Evolutionary conservation across 768 basidiomycete species (phyloP).

Genomic region (Boletellus ananas): DNA sequence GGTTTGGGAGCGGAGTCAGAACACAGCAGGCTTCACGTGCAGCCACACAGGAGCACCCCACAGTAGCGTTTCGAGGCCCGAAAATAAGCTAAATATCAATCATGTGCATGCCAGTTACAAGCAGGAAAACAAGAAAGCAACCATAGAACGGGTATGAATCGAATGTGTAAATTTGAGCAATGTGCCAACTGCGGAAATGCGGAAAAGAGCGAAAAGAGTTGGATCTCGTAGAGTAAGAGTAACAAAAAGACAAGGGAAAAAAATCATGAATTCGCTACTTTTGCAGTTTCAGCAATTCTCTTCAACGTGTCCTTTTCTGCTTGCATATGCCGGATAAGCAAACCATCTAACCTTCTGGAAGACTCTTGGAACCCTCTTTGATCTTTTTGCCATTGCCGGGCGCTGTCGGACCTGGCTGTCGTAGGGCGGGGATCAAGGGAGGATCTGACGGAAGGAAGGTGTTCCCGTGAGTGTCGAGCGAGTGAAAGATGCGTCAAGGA

Average conservation of each 20-base stretch:
- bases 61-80: neutral
- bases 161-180: conserved; percentile 6
- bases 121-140: conserved; percentile 13
- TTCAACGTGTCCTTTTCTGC: conserved; percentile 76
- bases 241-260: neutral
- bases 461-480: conserved; percentile 41
- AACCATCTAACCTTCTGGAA: conserved; percentile 65
- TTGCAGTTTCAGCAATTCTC: conserved; percentile 58
- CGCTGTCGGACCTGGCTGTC: conserved; percentile 20
- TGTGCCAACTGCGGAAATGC: conserved; percentile 8
- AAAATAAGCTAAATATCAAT: conserved; percentile 16
- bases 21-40: conserved; percentile 28
- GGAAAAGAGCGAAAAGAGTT: conserved; percentile 3
- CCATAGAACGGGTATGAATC: conserved; percentile 27
- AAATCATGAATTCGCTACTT: conserved; percentile 29
- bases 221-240: conserved; percentile 16
- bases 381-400: conserved; percentile 28
- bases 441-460: conserved; percentile 24
- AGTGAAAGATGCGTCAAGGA: conserved; percentile 31
- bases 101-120: conserved; percentile 29
- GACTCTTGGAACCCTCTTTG: conserved; percentile 49
- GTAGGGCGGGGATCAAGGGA: conserved; percentile 13
- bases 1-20: conserved; percentile 34
- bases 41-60: conserved; percentile 5
- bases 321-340: conserved; percentile 80